Evolutionary conservation across 768 basidiomycete species (phyloP).

Genomic region (Agrocybe chaxingu): DNA sequence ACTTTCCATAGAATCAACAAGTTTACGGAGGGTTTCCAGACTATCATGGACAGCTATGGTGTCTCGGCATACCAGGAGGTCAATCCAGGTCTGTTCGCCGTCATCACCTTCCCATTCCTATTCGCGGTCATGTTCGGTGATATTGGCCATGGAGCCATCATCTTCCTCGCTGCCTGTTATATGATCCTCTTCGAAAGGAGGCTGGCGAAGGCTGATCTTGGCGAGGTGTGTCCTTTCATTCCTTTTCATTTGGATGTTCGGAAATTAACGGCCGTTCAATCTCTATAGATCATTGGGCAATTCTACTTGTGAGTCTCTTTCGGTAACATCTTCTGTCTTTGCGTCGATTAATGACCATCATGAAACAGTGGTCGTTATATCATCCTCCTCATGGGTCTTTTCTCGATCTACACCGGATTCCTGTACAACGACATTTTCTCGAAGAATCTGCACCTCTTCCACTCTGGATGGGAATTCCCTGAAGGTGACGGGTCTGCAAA

Average conservation of each 20-base stretch:
- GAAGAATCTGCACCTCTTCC: constrained; percentile 82
- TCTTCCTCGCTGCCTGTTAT: constrained; percentile 67
- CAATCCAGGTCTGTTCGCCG: constrained; percentile 92
- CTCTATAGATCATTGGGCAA: constrained; percentile 66
- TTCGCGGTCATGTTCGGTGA: constrained; percentile 99
- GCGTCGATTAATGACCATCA: constrained; percentile 6
- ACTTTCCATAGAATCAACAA: constrained; percentile 94
- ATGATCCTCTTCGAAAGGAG: constrained; percentile 89
- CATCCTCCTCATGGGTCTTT: constrained; percentile 96
- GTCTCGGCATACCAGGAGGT: constrained; percentile 93
- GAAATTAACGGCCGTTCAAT: not conserved
- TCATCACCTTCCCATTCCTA: constrained; percentile 94
- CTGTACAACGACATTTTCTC: constrained; percentile 99
- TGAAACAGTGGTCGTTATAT: constrained; percentile 88
- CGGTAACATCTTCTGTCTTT: constrained; percentile 3
- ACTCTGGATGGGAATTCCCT: constrained; percentile 85
- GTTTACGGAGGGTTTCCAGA: constrained; percentile 95
- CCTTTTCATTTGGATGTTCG: not conserved
- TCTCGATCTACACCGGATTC: constrained; percentile 94
- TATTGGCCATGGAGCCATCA: constrained; percentile 91
- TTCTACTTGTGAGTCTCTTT: constrained; percentile 83
- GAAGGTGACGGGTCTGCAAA: constrained; percentile 38
- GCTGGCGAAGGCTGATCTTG: constrained; percentile 68
- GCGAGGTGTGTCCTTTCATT: constrained; percentile 50
- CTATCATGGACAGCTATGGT: constrained; percentile 98